Conservation (phyloP, 2,329 filamentous ascomycete species). For the Beauveria varroae region DNA sequence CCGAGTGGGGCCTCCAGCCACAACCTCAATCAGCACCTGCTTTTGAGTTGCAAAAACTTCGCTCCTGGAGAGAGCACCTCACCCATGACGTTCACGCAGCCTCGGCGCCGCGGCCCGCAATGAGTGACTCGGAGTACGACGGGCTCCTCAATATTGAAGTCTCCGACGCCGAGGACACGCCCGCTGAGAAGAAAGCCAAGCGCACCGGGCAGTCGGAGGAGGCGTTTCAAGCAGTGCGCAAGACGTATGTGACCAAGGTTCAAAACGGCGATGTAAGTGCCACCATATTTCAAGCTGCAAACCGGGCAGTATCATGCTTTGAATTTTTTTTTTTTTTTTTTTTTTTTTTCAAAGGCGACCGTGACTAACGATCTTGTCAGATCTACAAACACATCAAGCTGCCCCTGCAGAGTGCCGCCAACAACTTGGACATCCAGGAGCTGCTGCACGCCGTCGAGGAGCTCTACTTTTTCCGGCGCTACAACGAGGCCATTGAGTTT, state of each 20-base stretch:
- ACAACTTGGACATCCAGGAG: constrained; percentile 43
- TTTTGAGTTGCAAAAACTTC: too few relatives aligned
- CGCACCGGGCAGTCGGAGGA: constrained; percentile 41
- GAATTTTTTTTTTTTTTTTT: too few relatives aligned
- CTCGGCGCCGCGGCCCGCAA: neutral
- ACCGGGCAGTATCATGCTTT: too few relatives aligned
- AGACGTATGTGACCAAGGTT: constrained; percentile 38
- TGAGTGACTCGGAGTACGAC: constrained; percentile 17
- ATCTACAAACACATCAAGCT: constrained; percentile 28
- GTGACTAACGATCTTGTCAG: too few relatives aligned
- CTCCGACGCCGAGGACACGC: constrained; percentile 24
- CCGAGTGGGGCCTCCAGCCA: too few relatives aligned
- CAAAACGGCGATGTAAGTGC: constrained; percentile 45
- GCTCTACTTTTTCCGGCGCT: constrained; percentile 47
- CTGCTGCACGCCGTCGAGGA: constrained; percentile 47
- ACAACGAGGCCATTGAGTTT: constrained; percentile 36
- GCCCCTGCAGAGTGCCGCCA: constrained; percentile 29
- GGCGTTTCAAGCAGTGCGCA: constrained; percentile 39
- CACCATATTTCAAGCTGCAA: too few relatives aligned
- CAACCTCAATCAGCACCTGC: too few relatives aligned
- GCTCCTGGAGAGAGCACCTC: too few relatives aligned
- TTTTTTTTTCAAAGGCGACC: too few relatives aligned
- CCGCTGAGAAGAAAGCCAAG: constrained; percentile 20
- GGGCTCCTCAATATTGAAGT: constrained; percentile 26
- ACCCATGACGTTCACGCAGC: too few relatives aligned